These are phyloP conservation scores for Glomus cerebriforme DNA, from an alignment of 192 early-diverging fungal species.

Conservation along the genomic window DNA sequence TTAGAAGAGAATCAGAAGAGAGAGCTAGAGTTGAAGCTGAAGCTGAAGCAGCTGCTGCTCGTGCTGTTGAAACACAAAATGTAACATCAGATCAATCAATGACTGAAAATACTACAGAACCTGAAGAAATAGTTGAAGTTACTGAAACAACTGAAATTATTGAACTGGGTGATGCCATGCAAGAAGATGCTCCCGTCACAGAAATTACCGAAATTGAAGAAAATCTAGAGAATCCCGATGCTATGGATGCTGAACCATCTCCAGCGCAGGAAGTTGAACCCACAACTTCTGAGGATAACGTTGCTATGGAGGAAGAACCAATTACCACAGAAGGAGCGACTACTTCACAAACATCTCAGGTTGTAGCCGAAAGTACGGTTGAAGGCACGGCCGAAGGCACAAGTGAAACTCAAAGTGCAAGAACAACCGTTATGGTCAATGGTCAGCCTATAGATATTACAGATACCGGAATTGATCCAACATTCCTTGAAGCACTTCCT, in stretches of 20 bases:
- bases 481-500: constrained; percentile 92
- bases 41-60: constrained; percentile 30
- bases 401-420: constrained; percentile 23
- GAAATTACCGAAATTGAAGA: constrained; percentile 41
- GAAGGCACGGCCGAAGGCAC: constrained; percentile 26
- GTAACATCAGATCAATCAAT: background rate
- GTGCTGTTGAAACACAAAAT: background rate
- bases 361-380: constrained; percentile 9
- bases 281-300: background rate
- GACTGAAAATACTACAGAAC: constrained; percentile 18
- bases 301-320: background rate
- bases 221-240: constrained; percentile 30
- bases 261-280: background rate
- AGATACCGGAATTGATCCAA: constrained; percentile 90
- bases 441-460: constrained; percentile 87
- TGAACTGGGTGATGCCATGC: constrained; percentile 35
- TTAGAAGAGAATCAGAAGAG: constrained; percentile 51
- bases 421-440: constrained; percentile 71
- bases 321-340: background rate
- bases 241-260: constrained; percentile 14
- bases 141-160: constrained; percentile 39
- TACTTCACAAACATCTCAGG: constrained; percentile 32
- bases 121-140: constrained; percentile 38
- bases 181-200: constrained; percentile 31
- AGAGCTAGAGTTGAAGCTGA: constrained; percentile 37